Evolutionary conservation across 2,329 filamentous ascomycete genomes (phyloP), one percentile per base, ranked within the genome.

Genomic region (Sporothrix curviconia): DNA sequence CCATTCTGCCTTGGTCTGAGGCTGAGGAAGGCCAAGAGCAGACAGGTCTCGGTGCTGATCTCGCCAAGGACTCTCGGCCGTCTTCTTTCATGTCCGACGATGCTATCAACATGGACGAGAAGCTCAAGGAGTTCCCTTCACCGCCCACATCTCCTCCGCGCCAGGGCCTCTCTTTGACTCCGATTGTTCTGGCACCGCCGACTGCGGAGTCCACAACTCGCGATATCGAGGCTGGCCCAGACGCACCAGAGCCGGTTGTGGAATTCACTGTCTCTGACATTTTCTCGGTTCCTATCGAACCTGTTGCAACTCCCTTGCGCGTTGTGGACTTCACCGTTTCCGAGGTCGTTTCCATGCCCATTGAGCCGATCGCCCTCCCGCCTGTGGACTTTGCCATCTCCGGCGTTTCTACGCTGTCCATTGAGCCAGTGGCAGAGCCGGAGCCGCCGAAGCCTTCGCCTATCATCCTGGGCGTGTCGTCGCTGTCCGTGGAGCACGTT

Each of bases 111-210:
- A 74, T 82, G 66, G 76, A 76, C 17, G 74, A 77, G 57, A 80
- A 77, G 63, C 69, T 84, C 50, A 74, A 76, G 15, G 74, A 76
- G 62, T 82, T 83, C 70, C 79, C 80, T 2, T 72, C 77, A 12
- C 80, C 81, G 4, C 80, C 80, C 1, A 71, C 71, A 0, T 73
- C 74, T n/a, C 65, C 71, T 3, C 65, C 68, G 1, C 65, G 65
- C 6, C 62, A 64, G 1, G 64, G 63, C 3, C 52, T 58, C 19
- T 40, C 62, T 4, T 49, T 64, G 3, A 53, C 62, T 2, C 60
- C 68, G 9, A 66, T 72, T 30, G 42, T 57, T 39, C 55, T 69
- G 19, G 65, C 69, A 1, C 63, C 66, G 1, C 71, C 73, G 4
- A 64, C 68, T 0, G 68, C 34, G 9, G 43, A 51, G 11, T 25